These are phyloP conservation scores for Rhazya stricta DNA, from an alignment of 257 asterid genomes.

Conservation along the genomic window DNA sequence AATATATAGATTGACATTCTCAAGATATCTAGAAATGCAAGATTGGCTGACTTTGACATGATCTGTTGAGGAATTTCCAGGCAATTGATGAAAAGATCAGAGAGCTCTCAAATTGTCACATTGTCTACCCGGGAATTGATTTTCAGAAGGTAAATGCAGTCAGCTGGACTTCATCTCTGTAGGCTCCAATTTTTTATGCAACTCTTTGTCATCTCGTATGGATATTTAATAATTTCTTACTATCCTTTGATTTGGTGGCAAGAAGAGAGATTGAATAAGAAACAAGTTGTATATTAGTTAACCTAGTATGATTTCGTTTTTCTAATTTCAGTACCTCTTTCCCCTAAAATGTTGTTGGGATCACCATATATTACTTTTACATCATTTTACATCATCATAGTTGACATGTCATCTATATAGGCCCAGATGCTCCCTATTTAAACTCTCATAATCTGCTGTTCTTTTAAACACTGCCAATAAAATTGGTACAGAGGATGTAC, in stretches of 20 bases:
- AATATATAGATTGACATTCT: not conserved
- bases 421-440: not conserved
- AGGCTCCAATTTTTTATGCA: conserved; percentile 1
- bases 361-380: not conserved
- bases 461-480: not conserved
- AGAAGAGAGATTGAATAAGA: not conserved
- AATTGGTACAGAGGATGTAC: not conserved
- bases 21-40: not conserved
- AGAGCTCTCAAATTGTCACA: conserved; percentile 96
- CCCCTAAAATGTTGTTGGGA: not conserved
- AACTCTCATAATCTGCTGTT: not conserved
- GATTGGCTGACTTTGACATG: conserved; percentile 3
- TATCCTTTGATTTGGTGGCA: not conserved
- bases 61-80: conserved; percentile 34
- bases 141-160: conserved; percentile 76
- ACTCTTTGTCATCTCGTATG: not conserved
- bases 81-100: conserved; percentile 95
- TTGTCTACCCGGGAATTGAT: conserved; percentile 87
- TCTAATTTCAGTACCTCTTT: not conserved
- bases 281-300: not conserved
- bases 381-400: not conserved
- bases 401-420: not conserved
- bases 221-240: not conserved
- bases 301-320: too few species aligned
- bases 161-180: conserved; percentile 18